Evolutionary conservation across 2,329 filamentous ascomycete genomes (phyloP).

Genomic region (Colletotrichum sp.): DNA sequence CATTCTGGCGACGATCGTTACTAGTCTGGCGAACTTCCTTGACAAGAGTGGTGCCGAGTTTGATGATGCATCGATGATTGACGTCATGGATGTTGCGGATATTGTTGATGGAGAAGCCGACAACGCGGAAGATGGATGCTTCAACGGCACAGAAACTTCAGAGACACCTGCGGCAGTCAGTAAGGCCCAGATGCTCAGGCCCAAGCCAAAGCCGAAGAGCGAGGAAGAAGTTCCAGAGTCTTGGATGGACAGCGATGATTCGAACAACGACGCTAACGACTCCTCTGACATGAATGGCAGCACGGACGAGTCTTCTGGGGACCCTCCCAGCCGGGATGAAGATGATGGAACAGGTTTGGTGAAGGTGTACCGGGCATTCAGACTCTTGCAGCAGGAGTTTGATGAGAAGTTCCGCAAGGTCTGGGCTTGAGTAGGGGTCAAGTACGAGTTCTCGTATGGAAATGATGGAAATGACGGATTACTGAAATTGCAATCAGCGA

Average conservation of each 20-base stretch:
- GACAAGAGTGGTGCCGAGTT: slow-evolving; percentile 33
- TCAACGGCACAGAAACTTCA: neutral
- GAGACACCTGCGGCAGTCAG: too few species aligned
- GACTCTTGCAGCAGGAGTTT: slow-evolving; percentile 62
- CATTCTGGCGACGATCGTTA: slow-evolving; percentile 73
- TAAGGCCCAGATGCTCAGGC: neutral
- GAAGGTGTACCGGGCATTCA: slow-evolving; percentile 65
- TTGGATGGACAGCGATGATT: slow-evolving; percentile 44
- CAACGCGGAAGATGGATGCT: neutral
- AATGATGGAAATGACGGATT: neutral
- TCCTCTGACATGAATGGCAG: neutral
- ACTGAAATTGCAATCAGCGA: neutral
- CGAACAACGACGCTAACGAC: slow-evolving; percentile 32
- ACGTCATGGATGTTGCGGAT: slow-evolving; percentile 45
- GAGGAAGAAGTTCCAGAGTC: slow-evolving; percentile 46
- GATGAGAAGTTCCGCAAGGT: slow-evolving; percentile 67
- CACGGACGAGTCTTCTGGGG: neutral
- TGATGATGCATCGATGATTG: slow-evolving; percentile 39
- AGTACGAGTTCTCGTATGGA: neutral
- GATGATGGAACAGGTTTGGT: slow-evolving; percentile 52
- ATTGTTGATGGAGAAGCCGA: slow-evolving; percentile 43
- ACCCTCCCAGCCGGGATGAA: neutral
- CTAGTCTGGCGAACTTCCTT: slow-evolving; percentile 62
- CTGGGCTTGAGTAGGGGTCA: slow-evolving; percentile 52
- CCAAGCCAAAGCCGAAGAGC: slow-evolving; percentile 34